Evolutionary conservation across 2,329 filamentous ascomycete genomes (phyloP), one percentile per base, ranked within the genome.

Genomic region (Zasmidium citrigriseum): DNA sequence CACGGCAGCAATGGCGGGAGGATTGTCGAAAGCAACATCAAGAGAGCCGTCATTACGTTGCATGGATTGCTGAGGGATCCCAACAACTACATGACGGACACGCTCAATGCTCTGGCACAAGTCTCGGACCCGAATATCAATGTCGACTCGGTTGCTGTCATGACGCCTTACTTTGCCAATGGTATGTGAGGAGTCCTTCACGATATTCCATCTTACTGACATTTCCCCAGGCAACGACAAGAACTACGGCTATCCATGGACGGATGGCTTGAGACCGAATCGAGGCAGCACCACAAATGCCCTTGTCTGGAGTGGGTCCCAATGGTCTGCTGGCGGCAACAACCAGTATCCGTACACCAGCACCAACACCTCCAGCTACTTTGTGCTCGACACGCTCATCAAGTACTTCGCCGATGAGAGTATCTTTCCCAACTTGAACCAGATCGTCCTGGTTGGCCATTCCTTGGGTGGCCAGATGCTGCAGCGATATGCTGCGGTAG

Each of bases 381-480:
- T 70, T 52, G 69, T 68, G 21, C 56, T 74, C 20, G 72, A 74
- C 59, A 65, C 70, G 44, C 53, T 73, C 16, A 64, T 73, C 55
- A 46, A 67, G 45, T 72, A 70, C 60, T 74, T 69, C 54, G 69
- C 66, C 45, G 64, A 74, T 58, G 59, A 58, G 45, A 63, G 59
- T 16, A 52, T 65, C 29, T 74, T 70, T 55, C 72, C 72, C 2
- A 72, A 73, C 59, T 50, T 74, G 58, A 69, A 73, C 38, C 69
- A 72, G 57, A 72, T 74, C 38, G 69, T 74, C 34, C 58, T 74
- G 27, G 72, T 70, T 44, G 72, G 72, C 38, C 72, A 74, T 59
- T 73, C 71, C n/a, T 63, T 72, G 29, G 72, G 71, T 23, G 71
- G 58, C 12, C 72, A 74, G 60, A 70, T 67, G 49, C 61, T 69